These are phyloP conservation scores for Sclerotinia glacialis DNA, from an alignment of 2,329 filamentous ascomycete species.

Conservation along the genomic window DNA sequence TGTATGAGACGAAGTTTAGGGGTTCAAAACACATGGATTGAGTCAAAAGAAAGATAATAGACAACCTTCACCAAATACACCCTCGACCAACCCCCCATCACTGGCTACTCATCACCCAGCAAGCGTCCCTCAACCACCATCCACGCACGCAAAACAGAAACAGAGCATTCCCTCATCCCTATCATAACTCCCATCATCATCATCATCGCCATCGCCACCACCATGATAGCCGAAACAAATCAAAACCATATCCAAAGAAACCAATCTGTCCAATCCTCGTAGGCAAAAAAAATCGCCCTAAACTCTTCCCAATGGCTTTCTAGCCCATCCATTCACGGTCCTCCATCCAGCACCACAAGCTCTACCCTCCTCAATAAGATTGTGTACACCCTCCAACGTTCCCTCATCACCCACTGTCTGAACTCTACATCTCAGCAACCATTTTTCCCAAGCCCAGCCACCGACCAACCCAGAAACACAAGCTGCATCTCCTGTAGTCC, in stretches of 20 bases:
- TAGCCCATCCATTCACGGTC: constrained; percentile 60
- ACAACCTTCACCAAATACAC: constrained; percentile 15
- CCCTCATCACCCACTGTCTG: constrained; percentile 75
- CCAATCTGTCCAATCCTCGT: not conserved
- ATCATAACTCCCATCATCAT: not conserved
- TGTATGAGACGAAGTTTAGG: not conserved
- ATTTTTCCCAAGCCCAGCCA: constrained; percentile 92
- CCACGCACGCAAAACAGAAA: not conserved
- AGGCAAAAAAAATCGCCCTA: constrained; percentile 6
- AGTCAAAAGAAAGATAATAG: constrained; percentile 19
- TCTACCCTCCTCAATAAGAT: constrained; percentile 62
- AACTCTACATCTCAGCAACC: constrained; percentile 83
- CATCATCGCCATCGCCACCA: not conserved
- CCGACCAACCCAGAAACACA: constrained; percentile 78
- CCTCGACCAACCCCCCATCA: not conserved
- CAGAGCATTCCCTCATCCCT: not conserved
- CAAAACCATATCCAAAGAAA: constrained; percentile 7
- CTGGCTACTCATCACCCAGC: not conserved
- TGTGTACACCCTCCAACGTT: constrained; percentile 58
- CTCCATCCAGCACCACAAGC: constrained; percentile 58
- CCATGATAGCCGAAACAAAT: not conserved
- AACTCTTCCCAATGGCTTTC: constrained; percentile 50
- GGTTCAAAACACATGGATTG: constrained; percentile 20
- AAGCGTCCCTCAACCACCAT: not conserved
- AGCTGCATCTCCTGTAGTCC: constrained; percentile 69